These are phyloP conservation scores for Agrostemma githago DNA, from an alignment of 148 eudicot genomes.

Conservation along the genomic window DNA sequence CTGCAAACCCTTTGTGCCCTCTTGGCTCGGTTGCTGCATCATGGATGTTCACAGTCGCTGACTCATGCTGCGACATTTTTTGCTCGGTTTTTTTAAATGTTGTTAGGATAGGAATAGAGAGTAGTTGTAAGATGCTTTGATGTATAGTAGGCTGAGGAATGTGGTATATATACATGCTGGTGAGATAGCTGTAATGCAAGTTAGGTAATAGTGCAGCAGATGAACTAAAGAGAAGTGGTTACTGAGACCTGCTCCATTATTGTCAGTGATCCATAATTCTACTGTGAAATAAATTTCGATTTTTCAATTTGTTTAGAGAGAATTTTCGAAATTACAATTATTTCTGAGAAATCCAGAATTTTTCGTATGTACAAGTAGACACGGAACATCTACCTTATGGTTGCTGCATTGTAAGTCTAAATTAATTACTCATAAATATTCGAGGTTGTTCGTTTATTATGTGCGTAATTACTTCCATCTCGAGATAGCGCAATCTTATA, in stretches of 20 bases:
- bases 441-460: too few species aligned
- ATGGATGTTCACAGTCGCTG: slow-evolving; percentile 33
- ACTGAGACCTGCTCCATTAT: slow-evolving; percentile 12
- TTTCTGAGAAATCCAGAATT: too few species aligned
- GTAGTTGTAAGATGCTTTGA: slow-evolving; percentile 4
- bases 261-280: background rate
- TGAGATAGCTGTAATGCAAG: background rate
- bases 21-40: slow-evolving; percentile 30
- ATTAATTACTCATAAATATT: too few species aligned
- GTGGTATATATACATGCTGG: slow-evolving; percentile 10
- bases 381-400: too few species aligned
- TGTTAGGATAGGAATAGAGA: background rate
- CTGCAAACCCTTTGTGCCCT: slow-evolving; percentile 19
- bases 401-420: too few species aligned
- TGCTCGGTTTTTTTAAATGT: background rate
- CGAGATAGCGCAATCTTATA: too few species aligned
- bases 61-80: slow-evolving; percentile 29
- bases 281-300: too few species aligned
- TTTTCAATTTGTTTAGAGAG: too few species aligned
- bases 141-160: background rate
- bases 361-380: too few species aligned
- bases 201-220: slow-evolving; percentile 18
- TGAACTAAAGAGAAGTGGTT: slow-evolving; percentile 14
- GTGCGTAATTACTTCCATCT: too few species aligned
- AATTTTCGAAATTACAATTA: too few species aligned